Evolutionary conservation across 2,329 filamentous ascomycete species (phyloP), one percentile per base, ranked within the genome.

Genomic region (Neobulgaria alba): DNA sequence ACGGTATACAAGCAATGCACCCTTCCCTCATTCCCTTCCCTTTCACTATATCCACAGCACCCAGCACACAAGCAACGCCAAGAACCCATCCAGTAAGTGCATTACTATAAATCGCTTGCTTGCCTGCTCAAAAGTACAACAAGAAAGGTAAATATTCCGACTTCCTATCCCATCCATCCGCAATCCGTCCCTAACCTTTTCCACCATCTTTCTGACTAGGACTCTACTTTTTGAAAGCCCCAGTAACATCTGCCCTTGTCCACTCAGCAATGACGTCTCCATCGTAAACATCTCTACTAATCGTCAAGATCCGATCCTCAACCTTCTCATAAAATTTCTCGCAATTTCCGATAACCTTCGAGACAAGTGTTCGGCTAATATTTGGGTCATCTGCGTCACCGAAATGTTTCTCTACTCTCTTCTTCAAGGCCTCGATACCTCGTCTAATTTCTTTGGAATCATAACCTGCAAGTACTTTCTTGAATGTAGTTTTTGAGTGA

Each of bases 361-460:
- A 62, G 17, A 80, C 77, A 30, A 82, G 64, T 1, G 20, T 34
- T 31, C 68, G 67, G 43, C 52, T 55, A 7, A 58, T 43, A 9
- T 67, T 74, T 41, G 79, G 77, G 48, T 89, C 84, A 52, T 93
- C 87, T 4, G 81, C 84, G 52, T 94, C 87, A 32, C 87, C 87
- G 69, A 96, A 96, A 63, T 96, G 90, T 67, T 96, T 98, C 65
- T 96, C 90, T 1, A 96, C 85, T 36, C 90, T 77, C 67, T 94
- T 95, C 56, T 82, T 82, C 51, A 96, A 70, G 39, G 85, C 76
- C 56, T 95, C 87, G 52, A 95, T 82, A n/a, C 90, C 89, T 59
- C 89, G 88, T 49, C 84, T 77, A 32, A 95, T 75, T 63, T 95
- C 88, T 59, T 85, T 89, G 15, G 71, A 71, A 61, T 96, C 90